Conservation (phyloP, 306 rosid species). For the Cucurbita moschata region DNA sequence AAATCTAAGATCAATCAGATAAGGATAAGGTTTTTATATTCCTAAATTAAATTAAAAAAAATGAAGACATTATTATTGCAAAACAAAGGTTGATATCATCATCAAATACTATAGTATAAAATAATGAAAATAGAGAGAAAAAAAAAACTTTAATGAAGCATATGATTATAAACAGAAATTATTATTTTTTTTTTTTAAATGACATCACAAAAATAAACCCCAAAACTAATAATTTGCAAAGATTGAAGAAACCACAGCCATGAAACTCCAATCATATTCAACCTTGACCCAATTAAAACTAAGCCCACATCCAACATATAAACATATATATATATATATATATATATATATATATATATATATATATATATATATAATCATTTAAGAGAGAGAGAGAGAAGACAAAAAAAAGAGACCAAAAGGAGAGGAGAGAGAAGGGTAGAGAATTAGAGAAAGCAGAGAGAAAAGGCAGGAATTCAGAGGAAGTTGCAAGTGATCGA, state of each 20-base stretch:
- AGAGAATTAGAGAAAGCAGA: not conserved
- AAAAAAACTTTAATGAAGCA: not conserved
- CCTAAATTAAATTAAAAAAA: not conserved
- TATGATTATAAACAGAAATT: not conserved
- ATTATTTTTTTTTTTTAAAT: not conserved
- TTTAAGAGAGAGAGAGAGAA: not conserved
- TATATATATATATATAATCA: not conserved
- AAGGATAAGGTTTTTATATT: not conserved
- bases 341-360: not conserved
- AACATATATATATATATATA: not conserved
- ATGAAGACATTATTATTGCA: not conserved
- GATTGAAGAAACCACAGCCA: not conserved
- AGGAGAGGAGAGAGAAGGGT: not conserved
- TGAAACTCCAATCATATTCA: constrained; percentile 3
- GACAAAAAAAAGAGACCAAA: not conserved
- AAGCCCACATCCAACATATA: not conserved
- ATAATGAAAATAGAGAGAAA: not conserved
- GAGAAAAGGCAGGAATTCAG: not conserved
- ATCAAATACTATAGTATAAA: not conserved
- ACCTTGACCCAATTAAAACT: not conserved
- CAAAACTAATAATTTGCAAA: not conserved
- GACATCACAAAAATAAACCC: not conserved
- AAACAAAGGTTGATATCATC: not conserved
- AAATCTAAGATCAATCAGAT: not conserved
- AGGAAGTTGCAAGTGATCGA: not conserved